Base-by-base conservation (phyloP, 1,139 yeast genomes). In the Pichia sp. region DNA sequence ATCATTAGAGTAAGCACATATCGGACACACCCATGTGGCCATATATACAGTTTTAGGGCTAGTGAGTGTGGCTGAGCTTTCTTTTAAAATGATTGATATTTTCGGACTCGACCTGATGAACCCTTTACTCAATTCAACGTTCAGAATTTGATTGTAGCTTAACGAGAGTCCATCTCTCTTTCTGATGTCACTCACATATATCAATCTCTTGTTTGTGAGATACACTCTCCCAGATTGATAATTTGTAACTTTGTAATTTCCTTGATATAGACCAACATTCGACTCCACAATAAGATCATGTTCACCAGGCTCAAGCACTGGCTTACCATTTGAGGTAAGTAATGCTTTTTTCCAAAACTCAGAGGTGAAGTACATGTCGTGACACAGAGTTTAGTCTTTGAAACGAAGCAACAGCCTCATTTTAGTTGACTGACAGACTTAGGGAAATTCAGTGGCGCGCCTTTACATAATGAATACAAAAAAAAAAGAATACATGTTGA, bases 81-180 rank as follows among this genome's bases (percentile, higher is more conserved):
- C 14, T 8, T 40, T 43, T 45, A 57, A 34, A 5, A 34, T 42
- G 18, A 55, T 10, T 11, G 52, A 76, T 20, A 89, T 71, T 54
- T 88, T 85, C 0, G 96, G 86, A 7, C 94, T 84, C 2, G 93
- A 75, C 49, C 81, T 72, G 43, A 89, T 60, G 54, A 89, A 88
- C 28, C 88, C 74, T 7, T 76, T 76, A 7, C 77, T 66, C 38
- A 69, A 62, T 20, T 74, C 79, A 0, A 71, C 53, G 1, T 56
- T 51, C 4, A 63, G 62, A 3, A 85, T 65, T 26, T 68, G 68
- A 3, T 62, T 56, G 18, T 85, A 61, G 23, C 68, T 68, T 8
- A 85, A 47, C 2, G 70, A 71, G 8, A 84, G 58, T 12, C 85
- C 74, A 3, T 26, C 18, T 3, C 22, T 19, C 20, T 35, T 26